Conservation (phyloP, 441 rosid species). For the Euphorbia corollata region DNA sequence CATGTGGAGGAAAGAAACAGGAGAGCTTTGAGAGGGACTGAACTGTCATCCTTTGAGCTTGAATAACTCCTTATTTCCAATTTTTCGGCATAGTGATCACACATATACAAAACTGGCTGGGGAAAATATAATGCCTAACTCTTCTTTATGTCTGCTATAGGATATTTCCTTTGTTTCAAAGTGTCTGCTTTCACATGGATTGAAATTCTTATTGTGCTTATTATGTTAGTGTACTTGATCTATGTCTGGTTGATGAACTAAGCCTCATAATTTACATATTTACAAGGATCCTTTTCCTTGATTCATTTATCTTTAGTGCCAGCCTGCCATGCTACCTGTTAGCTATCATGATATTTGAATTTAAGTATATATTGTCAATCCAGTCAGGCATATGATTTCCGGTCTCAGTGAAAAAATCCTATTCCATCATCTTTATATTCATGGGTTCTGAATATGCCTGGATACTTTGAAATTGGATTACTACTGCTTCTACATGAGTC, state of each 20-base stretch:
- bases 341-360: background rate
- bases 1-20: background rate
- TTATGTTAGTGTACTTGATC: no score
- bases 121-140: background rate
- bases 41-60: background rate
- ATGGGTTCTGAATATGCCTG: background rate
- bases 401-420: background rate
- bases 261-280: background rate
- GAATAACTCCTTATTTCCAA: background rate
- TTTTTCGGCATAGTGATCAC: background rate
- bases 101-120: background rate
- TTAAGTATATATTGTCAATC: background rate
- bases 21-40: background rate
- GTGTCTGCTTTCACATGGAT: no score
- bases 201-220: no score
- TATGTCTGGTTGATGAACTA: background rate
- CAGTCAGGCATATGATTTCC: background rate
- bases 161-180: no score
- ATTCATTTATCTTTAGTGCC: background rate
- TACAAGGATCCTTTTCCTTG: constrained; percentile 1
- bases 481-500: constrained; percentile 2
- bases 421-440: background rate
- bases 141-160: background rate
- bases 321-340: background rate
- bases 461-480: background rate